Percentiles rank a stretch among this genome's conserved stretches.
Conservation (phyloP, 2,329 filamentous ascomycete genomes). For the Dactylellina cionopaga region DNA sequence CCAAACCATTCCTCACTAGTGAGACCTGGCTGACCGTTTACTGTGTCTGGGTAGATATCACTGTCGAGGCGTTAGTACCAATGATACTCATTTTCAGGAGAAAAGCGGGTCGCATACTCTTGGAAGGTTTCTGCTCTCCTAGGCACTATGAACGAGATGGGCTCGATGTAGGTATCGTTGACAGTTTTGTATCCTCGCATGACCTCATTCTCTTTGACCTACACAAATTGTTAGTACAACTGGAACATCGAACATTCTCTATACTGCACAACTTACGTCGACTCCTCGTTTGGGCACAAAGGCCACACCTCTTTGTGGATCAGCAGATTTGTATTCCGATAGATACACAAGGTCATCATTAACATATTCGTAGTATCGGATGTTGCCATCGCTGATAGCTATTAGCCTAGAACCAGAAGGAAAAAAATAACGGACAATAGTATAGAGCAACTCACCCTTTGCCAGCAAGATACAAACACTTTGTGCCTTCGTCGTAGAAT, state of each 20-base stretch:
- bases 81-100: background rate
- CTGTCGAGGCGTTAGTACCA: conserved; percentile 74
- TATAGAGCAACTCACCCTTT: conserved; percentile 78
- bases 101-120: conserved; percentile 40
- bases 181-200: conserved; percentile 97
- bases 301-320: conserved; percentile 92
- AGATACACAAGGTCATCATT: conserved; percentile 99
- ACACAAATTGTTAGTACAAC: conserved; percentile 52
- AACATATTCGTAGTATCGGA: conserved; percentile 97
- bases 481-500: conserved; percentile 98
- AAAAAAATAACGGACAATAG: conserved; percentile 52
- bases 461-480: conserved; percentile 93
- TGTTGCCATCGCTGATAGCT: conserved; percentile 85
- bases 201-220: conserved; percentile 94
- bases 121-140: conserved; percentile 67
- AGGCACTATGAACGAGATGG: conserved; percentile 96
- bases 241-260: background rate
- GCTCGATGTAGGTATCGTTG: conserved; percentile 92
- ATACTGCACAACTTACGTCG: conserved; percentile 70
- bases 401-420: conserved; percentile 53
- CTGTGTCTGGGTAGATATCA: conserved; percentile 91
- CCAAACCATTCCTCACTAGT: conserved; percentile 83
- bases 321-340: conserved; percentile 95
- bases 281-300: conserved; percentile 95
- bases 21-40: conserved; percentile 81